Evolutionary conservation across 2,329 filamentous ascomycete species (phyloP).

Genomic region (Tolypocladium album): DNA sequence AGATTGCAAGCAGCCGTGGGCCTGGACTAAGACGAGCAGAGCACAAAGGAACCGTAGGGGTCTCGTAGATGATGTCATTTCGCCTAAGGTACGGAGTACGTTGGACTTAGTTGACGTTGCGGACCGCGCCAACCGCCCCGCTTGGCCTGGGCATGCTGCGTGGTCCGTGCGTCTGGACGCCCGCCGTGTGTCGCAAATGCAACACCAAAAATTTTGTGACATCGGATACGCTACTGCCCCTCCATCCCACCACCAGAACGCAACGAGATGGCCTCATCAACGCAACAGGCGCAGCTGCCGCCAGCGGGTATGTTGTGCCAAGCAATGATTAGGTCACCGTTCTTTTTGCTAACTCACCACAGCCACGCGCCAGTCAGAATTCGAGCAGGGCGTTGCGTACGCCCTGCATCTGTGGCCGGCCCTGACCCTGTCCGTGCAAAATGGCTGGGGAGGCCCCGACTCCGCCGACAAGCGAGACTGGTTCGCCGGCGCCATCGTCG

Average conservation of each 20-base stretch:
- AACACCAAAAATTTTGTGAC: neutral
- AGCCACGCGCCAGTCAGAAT: conserved; percentile 50
- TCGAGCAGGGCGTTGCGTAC: conserved; percentile 83
- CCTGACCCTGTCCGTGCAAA: conserved; percentile 76
- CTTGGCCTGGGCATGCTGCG: too few species aligned
- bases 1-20: neutral
- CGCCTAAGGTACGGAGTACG: neutral
- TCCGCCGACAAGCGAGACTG: conserved; percentile 86
- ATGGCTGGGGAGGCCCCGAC: conserved; percentile 78
- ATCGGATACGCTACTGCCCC: neutral
- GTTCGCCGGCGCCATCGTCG: conserved; percentile 81
- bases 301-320: conserved; percentile 15
- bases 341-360: neutral
- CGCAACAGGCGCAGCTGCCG: conserved; percentile 18
- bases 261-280: conserved; percentile 16
- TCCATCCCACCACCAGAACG: neutral
- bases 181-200: neutral
- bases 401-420: conserved; percentile 80
- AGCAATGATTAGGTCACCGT: neutral
- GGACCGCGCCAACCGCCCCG: neutral
- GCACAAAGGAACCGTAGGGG: neutral
- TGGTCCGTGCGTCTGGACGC: neutral
- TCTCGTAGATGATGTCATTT: neutral
- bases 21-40: too few species aligned
- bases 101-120: too few species aligned